A percentile compares a stretch with the other conserved stretches of the same genome.
Evolutionary conservation across 2,329 filamentous ascomycete species (phyloP).

Genomic region (Teratosphaeria gauchensis): DNA sequence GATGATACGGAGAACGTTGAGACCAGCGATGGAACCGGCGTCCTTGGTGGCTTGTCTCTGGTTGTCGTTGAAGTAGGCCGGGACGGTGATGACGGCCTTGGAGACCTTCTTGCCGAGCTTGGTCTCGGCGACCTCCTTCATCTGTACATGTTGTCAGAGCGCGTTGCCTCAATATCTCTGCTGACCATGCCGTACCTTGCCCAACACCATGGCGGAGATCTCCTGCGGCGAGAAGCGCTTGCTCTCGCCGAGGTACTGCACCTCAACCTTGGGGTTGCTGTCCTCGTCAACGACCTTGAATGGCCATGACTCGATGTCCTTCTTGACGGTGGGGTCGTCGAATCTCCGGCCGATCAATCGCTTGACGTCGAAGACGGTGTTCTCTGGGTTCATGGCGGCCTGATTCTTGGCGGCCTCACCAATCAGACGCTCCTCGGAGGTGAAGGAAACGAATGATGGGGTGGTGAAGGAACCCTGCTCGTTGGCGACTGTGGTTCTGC

Average conservation of each 20-base stretch:
- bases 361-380: slow-evolving; percentile 99
- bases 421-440: slow-evolving; percentile 95
- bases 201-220: slow-evolving; percentile 97
- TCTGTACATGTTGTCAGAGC: slow-evolving; percentile 44
- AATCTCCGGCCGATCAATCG: slow-evolving; percentile 95
- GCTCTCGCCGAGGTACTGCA: slow-evolving; percentile 87
- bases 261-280: slow-evolving; percentile 83
- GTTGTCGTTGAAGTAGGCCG: slow-evolving; percentile 99
- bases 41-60: slow-evolving; percentile 99
- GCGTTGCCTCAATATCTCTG: not conserved
- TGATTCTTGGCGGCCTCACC: slow-evolving; percentile 99
- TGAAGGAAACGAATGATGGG: slow-evolving; percentile 98
- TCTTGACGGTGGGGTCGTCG: slow-evolving; percentile 94
- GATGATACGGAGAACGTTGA: slow-evolving; percentile 99
- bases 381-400: slow-evolving; percentile 96
- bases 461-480: slow-evolving; percentile 99
- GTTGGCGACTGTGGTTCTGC: slow-evolving; percentile 60
- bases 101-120: slow-evolving; percentile 98
- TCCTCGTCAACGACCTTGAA: slow-evolving; percentile 94
- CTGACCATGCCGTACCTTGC: slow-evolving; percentile 60
- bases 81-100: slow-evolving; percentile 98
- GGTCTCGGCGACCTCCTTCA: slow-evolving; percentile 98
- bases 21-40: slow-evolving; percentile 90
- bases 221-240: slow-evolving; percentile 98
- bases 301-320: slow-evolving; percentile 97